Percentiles rank a stretch among this genome's conserved stretches.
These are phyloP conservation scores for Paecilomyces sp. DNA, from an alignment of 2,329 filamentous ascomycete genomes.

Conservation along the genomic window DNA sequence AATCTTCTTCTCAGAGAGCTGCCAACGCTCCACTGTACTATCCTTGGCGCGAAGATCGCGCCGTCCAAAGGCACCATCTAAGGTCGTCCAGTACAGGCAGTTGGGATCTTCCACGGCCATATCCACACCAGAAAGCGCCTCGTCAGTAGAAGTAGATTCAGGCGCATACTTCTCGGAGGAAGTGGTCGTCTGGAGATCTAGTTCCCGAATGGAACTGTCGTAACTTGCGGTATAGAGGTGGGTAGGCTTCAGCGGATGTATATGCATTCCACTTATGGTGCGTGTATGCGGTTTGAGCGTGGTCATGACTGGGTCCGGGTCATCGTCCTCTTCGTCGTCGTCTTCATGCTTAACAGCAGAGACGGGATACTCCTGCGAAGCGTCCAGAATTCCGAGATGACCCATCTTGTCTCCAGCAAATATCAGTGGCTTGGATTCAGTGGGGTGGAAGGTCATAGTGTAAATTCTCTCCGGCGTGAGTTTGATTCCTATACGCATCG, in stretches of 20 bases:
- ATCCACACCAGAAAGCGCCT: slow-evolving; percentile 78
- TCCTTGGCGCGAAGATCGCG: slow-evolving; percentile 63
- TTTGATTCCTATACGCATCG: slow-evolving; percentile 62
- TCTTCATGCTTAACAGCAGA: slow-evolving; percentile 44
- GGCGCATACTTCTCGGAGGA: slow-evolving; percentile 79
- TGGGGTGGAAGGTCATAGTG: slow-evolving; percentile 81
- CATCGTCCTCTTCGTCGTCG: slow-evolving; percentile 58
- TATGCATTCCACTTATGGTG: slow-evolving; percentile 79
- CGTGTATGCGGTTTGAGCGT: slow-evolving; percentile 85
- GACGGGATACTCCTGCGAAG: slow-evolving; percentile 44
- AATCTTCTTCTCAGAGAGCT: slow-evolving; percentile 85
- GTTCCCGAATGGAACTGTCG: slow-evolving; percentile 80
- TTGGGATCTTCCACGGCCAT: slow-evolving; percentile 65
- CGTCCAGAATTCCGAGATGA: slow-evolving; percentile 84
- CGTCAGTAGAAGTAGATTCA: slow-evolving; percentile 58
- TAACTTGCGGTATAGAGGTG: slow-evolving; percentile 81
- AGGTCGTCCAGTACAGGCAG: slow-evolving; percentile 76
- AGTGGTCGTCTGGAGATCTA: slow-evolving; percentile 74
- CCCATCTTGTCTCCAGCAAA: slow-evolving; percentile 95
- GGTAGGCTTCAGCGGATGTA: slow-evolving; percentile 65
- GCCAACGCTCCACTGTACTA: slow-evolving; percentile 59
- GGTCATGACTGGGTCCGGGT: slow-evolving; percentile 69
- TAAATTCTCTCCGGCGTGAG: slow-evolving; percentile 85
- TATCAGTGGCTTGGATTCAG: slow-evolving; percentile 73
- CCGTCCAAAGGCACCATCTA: slow-evolving; percentile 72